phyloP scores from a whole-genome alignment of 495 filamentous ascomycete species.

The Lophiotrema nucula region DNA sequence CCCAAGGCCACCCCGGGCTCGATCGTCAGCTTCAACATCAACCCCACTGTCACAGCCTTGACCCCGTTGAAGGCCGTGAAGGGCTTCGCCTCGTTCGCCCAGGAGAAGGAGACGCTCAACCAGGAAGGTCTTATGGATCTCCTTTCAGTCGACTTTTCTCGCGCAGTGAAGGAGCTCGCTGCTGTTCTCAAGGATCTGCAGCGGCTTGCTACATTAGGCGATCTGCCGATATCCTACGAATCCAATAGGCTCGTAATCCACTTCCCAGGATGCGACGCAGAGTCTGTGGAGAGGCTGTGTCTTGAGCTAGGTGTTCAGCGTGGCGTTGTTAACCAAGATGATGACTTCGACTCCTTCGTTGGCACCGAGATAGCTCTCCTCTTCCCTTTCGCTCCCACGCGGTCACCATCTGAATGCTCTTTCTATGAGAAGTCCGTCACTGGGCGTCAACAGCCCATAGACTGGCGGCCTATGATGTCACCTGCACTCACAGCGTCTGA shows the following conservation, averaged over 20 bases:
- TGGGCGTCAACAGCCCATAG: slow-evolving; percentile 38
- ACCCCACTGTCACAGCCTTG: slow-evolving; percentile 82
- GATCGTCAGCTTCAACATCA: slow-evolving; percentile 78
- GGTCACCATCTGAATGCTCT: slow-evolving; percentile 35
- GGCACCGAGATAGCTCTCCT: slow-evolving; percentile 65
- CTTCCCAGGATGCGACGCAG: slow-evolving; percentile 86
- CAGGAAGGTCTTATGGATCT: slow-evolving; percentile 77
- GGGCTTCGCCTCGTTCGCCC: slow-evolving; percentile 33
- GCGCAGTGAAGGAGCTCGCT: slow-evolving; percentile 78
- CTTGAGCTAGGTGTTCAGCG: slow-evolving; percentile 78
- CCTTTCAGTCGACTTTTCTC: slow-evolving; percentile 84
- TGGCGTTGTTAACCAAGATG: slow-evolving; percentile 76
- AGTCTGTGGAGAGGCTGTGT: slow-evolving; percentile 79
- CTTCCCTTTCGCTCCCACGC: slow-evolving; percentile 80
- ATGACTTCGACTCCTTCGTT: slow-evolving; percentile 47
- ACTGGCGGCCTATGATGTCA: slow-evolving; percentile 60
- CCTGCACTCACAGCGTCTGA: slow-evolving; percentile 18
- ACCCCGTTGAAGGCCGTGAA: slow-evolving; percentile 54
- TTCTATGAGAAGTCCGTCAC: slow-evolving; percentile 35
- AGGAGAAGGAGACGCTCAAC: slow-evolving; percentile 57
- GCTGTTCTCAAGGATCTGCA: slow-evolving; percentile 79
- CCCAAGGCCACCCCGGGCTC: slow-evolving; percentile 66
- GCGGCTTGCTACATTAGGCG: slow-evolving; percentile 69
- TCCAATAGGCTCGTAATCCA: slow-evolving; percentile 69
- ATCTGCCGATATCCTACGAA: slow-evolving; percentile 75